A percentile compares a stretch with the other conserved stretches of the same genome.
These are phyloP conservation scores for Cytidiella melzeri DNA, from an alignment of 768 basidiomycete species.

Conservation along the genomic window DNA sequence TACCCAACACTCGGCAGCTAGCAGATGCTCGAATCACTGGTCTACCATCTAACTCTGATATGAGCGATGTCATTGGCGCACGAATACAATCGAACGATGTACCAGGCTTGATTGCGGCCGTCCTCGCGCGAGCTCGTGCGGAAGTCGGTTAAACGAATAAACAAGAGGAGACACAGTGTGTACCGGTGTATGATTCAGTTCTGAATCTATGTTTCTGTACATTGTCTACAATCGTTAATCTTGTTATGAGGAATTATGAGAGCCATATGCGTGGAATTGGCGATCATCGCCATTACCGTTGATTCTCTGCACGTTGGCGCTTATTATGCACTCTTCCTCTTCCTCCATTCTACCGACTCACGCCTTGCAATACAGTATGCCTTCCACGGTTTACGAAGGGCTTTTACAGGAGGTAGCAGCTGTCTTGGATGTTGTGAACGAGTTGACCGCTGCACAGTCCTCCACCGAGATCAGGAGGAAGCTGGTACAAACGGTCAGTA, in stretches of 20 bases:
- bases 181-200: no score
- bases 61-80: conserved; percentile 53
- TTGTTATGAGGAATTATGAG: no score
- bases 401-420: not conserved
- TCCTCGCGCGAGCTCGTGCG: conserved; percentile 43
- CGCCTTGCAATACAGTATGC: no score
- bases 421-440: not conserved
- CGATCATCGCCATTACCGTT: no score
- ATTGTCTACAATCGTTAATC: no score
- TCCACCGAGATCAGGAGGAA: not conserved
- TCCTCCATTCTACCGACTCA: no score
- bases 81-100: conserved; percentile 62
- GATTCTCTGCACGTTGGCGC: no score
- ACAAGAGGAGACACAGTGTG: no score
- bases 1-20: conserved; percentile 61
- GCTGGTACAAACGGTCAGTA: conserved; percentile 3
- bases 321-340: no score
- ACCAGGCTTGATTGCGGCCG: conserved; percentile 54
- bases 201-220: no score
- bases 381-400: not conserved
- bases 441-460: not conserved
- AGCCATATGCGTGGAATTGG: no score
- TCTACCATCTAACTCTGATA: conserved; percentile 38
- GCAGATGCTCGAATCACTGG: conserved; percentile 53
- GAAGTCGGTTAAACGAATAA: not conserved